Evolutionary conservation across 805 yeast species (phyloP), one percentile per base, ranked within the genome.

Genomic region (Yamadazyma ubonensis): DNA sequence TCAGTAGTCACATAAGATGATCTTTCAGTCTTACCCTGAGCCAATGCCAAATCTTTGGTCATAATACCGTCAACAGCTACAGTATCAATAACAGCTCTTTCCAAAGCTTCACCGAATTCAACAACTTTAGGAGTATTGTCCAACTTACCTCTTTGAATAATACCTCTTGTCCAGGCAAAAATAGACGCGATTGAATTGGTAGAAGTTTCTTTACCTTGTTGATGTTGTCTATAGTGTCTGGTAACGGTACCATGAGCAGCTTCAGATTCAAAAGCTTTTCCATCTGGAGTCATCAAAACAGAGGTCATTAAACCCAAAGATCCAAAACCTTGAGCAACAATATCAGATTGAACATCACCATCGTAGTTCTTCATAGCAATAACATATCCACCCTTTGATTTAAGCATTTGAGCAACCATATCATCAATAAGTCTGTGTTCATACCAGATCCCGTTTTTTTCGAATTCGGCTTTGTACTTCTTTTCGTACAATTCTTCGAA

Each of bases 161-260:
- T 67, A 58, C 98, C 98, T 58, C 95, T 82, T 26, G 96, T 75
- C 98, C 98, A 91, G 21, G 98, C 98, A 59, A 84, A 91, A 52
- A 91, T 91, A 10, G 96, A 89, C 3, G 98, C 98, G 65, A 91
- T 91, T 12, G 97, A 90, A 70, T 91, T 91, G 43, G 98, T 91
- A 5, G 96, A 87, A 14, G 98, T 91, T 70, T 90, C 97, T 64
- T 89, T 86, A 51, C 98, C 98, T 67, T 85, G 86, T 71, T 91
- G 97, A 67, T 87, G 88, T 68, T 83, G 93, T 73, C 97, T 85
- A 72, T 76, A 91, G 65, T 91, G 98, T 71, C 98, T 86, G 33
- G 97, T 91, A 53, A 91, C 98, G 10, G 98, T 91, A 42, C 98
- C 98, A 63, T 91, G 98, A n/a, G 98, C 98, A 44, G 98, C 98